A percentile compares a stretch with the other conserved stretches of the same genome.
These are phyloP conservation scores for Anastatica hierochuntica DNA, from an alignment of 345 rosid genomes.

Conservation along the genomic window DNA sequence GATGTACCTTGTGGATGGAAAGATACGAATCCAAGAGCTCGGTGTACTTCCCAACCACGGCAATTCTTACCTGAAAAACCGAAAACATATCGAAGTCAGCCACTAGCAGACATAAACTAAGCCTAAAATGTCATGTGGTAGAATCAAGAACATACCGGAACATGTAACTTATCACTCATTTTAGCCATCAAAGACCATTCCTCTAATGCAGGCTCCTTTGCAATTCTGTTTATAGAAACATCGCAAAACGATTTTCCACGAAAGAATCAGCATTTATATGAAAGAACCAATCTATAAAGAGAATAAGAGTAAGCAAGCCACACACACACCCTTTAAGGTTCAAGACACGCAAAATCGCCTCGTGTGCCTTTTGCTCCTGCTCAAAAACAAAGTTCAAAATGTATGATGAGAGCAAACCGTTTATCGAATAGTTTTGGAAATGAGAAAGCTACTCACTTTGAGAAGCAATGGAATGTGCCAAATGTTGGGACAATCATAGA, in stretches of 20 bases:
- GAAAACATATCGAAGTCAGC: conserved; percentile 18
- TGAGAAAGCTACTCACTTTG: conserved; percentile 41
- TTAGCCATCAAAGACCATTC: conserved; percentile 71
- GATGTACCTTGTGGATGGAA: conserved; percentile 59
- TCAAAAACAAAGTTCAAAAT: conserved; percentile 11
- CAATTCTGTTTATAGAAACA: conserved; percentile 34
- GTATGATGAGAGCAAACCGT: background rate
- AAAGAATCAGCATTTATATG: conserved; percentile 1
- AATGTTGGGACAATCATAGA: conserved; percentile 86
- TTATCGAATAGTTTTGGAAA: background rate
- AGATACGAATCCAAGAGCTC: conserved; percentile 88
- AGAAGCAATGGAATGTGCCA: conserved; percentile 94
- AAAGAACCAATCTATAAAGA: background rate
- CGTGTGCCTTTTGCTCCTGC: conserved; percentile 95
- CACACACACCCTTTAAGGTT: conserved; percentile 66
- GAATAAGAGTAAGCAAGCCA: conserved; percentile 8
- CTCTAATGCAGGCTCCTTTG: conserved; percentile 54
- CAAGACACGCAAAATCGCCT: conserved; percentile 67
- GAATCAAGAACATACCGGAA: conserved; percentile 42
- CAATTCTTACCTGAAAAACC: conserved; percentile 67
- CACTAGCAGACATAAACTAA: background rate
- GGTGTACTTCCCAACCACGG: conserved; percentile 93
- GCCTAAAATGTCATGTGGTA: background rate
- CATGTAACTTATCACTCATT: conserved; percentile 52
- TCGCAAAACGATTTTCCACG: background rate